phyloP scores from a whole-genome alignment of 2,329 filamentous ascomycete species.

The Penicillium nordicum region DNA sequence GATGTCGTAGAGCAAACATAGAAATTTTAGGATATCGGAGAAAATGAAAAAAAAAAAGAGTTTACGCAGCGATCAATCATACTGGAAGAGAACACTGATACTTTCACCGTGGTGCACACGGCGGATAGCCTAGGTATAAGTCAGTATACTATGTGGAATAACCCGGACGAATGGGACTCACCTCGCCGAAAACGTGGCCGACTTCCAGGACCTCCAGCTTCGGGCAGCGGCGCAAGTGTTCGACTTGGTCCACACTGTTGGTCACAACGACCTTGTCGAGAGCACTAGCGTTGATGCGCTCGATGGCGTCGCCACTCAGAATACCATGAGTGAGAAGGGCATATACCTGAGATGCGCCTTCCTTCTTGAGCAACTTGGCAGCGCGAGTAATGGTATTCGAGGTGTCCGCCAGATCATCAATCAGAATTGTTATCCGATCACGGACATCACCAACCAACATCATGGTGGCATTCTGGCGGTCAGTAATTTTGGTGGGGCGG shows the following conservation, averaged over 20 bases:
- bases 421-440: constrained; percentile 77
- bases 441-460: constrained; percentile 88
- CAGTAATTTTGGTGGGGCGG: constrained; percentile 79
- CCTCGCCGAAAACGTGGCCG: constrained; percentile 84
- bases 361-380: constrained; percentile 93
- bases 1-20: not conserved
- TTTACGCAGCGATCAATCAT: constrained; percentile 53
- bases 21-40: constrained; percentile 7
- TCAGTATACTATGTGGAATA: constrained; percentile 15
- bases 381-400: constrained; percentile 96
- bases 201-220: constrained; percentile 93
- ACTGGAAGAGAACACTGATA: constrained; percentile 91
- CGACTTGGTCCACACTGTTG: constrained; percentile 86
- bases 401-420: constrained; percentile 93
- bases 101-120: constrained; percentile 97
- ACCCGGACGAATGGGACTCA: constrained; percentile 32
- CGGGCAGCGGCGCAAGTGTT: constrained; percentile 71
- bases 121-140: constrained; percentile 66
- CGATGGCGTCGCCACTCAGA: constrained; percentile 89
- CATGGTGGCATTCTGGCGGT: constrained; percentile 79
- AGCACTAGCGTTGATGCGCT: constrained; percentile 86
- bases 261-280: constrained; percentile 94
- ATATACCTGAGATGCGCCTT: constrained; percentile 83
- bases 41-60: constrained; percentile 3
- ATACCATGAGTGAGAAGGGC: constrained; percentile 93